Base-by-base conservation (phyloP, 2,329 filamentous ascomycete species). In the Colletotrichum sp. region DNA sequence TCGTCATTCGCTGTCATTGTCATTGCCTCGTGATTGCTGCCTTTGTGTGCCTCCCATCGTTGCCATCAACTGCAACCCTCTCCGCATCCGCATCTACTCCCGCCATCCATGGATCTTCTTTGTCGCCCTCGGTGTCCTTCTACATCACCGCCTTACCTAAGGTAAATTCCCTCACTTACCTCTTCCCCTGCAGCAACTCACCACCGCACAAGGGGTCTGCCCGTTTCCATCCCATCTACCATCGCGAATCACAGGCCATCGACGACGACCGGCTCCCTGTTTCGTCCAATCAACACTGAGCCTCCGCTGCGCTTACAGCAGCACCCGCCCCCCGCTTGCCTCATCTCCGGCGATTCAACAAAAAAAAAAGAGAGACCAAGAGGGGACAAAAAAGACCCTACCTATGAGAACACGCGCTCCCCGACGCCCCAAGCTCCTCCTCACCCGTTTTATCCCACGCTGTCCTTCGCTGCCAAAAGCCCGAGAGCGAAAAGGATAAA, bases 331-430 rank as follows among this genome's bases (percentile, higher is more conserved):
- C 30, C 28, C 44, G n/a, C 44, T 49, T 49, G 24, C 36, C 24
- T 26, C 39, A 71, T 62, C 57, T 76, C 44, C 70, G 74, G 74
- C 70, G 59, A 62, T 73, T 74, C 70, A 76, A 76, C 70, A 76
- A 76, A 76, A 76, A 73, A 30, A 59, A 39, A 1, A 16, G 12
- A 18, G 57, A 32, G 13, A 9, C 21, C 16, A 15, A 28, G 69
- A 34, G 44, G 44, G 44, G 44, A 49, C 44, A 49, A 49, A 13
- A 49, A 49, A 21, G n/a, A 49, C n/a, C 44, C 44, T 49, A 49
- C 72, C 72, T 75, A 66, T 68, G 18, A 68, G 39, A 66, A 36
- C 32, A 60, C 62, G 32, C 63, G 57, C 69, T 72, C 60, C 30
- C 55, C 26, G 28, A 75, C 69, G 73, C 63, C 69, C 69, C 73